Conservation (phyloP, 169 alveolate species). For the Eimeria nieschulzi region DNA sequence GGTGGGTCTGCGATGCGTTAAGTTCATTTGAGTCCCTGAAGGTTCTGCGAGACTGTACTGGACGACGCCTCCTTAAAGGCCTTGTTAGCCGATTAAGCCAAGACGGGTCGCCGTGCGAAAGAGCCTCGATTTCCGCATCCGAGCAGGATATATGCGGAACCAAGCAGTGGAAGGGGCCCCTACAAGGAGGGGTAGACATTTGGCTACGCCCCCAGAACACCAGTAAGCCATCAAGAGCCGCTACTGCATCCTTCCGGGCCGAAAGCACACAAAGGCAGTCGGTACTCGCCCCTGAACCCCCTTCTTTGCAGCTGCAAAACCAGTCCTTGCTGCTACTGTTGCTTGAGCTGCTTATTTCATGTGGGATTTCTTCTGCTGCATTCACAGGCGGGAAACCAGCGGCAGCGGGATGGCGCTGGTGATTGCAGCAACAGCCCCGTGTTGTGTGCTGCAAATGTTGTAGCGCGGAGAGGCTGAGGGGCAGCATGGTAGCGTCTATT, state of each 20-base stretch:
- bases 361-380: background rate
- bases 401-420: background rate
- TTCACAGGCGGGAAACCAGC: background rate
- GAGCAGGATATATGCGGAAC: conserved; percentile 47
- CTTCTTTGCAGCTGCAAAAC: conserved; percentile 27
- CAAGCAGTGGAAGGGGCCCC: conserved; percentile 21
- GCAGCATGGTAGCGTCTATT: conserved; percentile 26
- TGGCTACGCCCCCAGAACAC: conserved; percentile 12
- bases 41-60: conserved; percentile 12
- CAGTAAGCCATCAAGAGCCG: conserved; percentile 37
- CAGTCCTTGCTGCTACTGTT: background rate
- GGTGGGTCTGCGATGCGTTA: conserved; percentile 6
- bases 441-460: conserved; percentile 54
- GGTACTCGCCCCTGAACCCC: background rate
- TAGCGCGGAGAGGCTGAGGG: conserved; percentile 36
- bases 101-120: conserved; percentile 36
- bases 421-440: conserved; percentile 46
- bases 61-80: conserved; percentile 51
- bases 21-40: background rate
- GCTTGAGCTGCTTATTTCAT: background rate
- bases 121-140: conserved; percentile 55
- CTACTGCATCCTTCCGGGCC: conserved; percentile 39
- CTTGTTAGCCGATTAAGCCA: conserved; percentile 34
- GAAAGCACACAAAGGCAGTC: conserved; percentile 35
- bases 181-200: background rate